These are phyloP conservation scores for Saitozyma sp. DNA, from an alignment of 768 basidiomycete species.

Conservation along the genomic window DNA sequence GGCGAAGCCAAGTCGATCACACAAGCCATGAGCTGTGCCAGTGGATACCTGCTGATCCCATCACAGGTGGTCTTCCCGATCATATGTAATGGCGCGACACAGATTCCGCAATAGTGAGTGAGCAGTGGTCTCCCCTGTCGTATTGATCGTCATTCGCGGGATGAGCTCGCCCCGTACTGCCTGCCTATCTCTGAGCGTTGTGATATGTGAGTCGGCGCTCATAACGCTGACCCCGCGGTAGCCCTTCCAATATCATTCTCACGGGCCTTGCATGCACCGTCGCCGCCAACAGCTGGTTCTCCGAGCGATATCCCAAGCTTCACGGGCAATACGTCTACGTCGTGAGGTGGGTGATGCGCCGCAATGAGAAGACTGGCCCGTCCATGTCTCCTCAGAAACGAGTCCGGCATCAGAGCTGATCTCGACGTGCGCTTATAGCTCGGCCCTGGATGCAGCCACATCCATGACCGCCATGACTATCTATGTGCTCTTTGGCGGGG, in stretches of 20 bases:
- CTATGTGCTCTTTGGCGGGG: conserved; percentile 48
- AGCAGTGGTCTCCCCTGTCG: neutral
- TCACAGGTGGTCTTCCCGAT: conserved; percentile 49
- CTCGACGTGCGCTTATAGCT: conserved; percentile 15
- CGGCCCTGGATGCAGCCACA: conserved; percentile 52
- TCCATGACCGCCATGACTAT: conserved; percentile 48
- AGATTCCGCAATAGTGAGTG: conserved; percentile 51
- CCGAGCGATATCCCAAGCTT: conserved; percentile 37
- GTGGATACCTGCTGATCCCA: too few species aligned
- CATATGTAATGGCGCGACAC: conserved; percentile 49
- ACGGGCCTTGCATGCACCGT: conserved; percentile 39
- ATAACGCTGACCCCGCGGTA: neutral
- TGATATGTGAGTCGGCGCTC: too few species aligned
- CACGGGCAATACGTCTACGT: conserved; percentile 47
- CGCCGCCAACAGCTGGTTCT: conserved; percentile 37
- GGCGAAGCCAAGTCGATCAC: neutral
- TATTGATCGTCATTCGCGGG: neutral
- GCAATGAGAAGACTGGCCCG: neutral
- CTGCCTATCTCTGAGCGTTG: too few species aligned
- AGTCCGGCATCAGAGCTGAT: neutral
- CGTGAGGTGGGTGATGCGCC: conserved; percentile 28
- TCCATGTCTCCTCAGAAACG: neutral
- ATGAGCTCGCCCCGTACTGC: conserved; percentile 4
- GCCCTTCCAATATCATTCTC: conserved; percentile 51
- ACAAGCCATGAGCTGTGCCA: neutral